A percentile compares a stretch with the other conserved stretches of the same genome.
Evolutionary conservation across 768 basidiomycete genomes (phyloP).

Genomic region (Termitomyces sp.): DNA sequence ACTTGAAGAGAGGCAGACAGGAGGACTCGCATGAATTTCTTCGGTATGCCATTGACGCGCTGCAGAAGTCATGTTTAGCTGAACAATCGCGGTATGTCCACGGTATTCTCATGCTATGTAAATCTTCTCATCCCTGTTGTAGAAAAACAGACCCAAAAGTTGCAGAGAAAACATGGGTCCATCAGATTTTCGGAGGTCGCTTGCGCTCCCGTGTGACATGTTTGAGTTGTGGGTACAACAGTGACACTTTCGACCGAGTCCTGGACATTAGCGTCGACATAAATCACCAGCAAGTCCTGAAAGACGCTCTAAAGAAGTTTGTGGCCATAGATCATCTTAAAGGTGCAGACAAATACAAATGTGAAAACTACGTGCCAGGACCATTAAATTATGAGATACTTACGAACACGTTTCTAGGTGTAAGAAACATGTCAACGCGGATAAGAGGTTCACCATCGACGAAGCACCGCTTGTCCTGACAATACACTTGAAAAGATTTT

Average conservation of each 20-base stretch:
- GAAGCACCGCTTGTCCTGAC: slow-evolving; percentile 86
- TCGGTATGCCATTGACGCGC: slow-evolving; percentile 84
- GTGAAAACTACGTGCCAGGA: slow-evolving; percentile 76
- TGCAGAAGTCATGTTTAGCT: slow-evolving; percentile 80
- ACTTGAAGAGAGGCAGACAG: slow-evolving; percentile 86
- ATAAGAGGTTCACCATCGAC: slow-evolving; percentile 85
- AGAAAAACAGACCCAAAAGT: slow-evolving; percentile 69
- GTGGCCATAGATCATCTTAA: slow-evolving; percentile 76
- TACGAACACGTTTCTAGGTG: slow-evolving; percentile 47
- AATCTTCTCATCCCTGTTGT: slow-evolving; percentile 2
- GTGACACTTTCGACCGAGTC: slow-evolving; percentile 95
- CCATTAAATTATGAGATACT: background rate
- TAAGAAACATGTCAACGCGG: slow-evolving; percentile 84
- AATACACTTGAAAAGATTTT: slow-evolving; percentile 93
- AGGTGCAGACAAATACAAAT: slow-evolving; percentile 95
- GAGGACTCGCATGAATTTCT: slow-evolving; percentile 99
- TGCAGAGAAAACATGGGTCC: slow-evolving; percentile 89
- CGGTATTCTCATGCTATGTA: background rate
- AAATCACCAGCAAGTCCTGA: slow-evolving; percentile 50
- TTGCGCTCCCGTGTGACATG: slow-evolving; percentile 91
- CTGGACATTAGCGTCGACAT: slow-evolving; percentile 94
- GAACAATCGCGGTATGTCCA: slow-evolving; percentile 61
- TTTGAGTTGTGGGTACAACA: slow-evolving; percentile 72
- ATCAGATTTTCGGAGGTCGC: slow-evolving; percentile 89
- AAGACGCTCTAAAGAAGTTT: slow-evolving; percentile 75